Percentiles rank a stretch among this genome's conserved stretches.
Conservation (phyloP, 2,329 filamentous ascomycete genomes). For the Berkeleyomyces rouxiae region DNA sequence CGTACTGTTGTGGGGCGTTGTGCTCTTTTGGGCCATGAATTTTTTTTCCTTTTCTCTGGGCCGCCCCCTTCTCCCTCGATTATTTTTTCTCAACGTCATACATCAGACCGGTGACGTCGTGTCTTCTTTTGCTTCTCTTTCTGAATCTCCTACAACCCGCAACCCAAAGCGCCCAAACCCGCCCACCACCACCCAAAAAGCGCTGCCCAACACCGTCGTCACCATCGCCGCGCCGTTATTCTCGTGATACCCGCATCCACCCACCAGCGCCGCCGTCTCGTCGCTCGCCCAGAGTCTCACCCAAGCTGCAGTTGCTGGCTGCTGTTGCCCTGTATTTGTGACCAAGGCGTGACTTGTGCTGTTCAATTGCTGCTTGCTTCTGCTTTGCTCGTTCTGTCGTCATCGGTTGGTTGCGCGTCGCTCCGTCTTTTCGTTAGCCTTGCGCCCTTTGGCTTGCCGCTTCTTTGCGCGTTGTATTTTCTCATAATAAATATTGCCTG, state of each 20-base stretch:
- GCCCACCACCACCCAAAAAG: neutral
- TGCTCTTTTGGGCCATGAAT: conserved; percentile 9
- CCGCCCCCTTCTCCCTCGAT: conserved; percentile 13
- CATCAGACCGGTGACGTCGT: conserved; percentile 14
- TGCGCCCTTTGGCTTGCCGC: neutral
- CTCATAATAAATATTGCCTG: neutral
- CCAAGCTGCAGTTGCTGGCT: neutral
- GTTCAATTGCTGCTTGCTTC: neutral
- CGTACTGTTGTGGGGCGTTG: conserved; percentile 4
- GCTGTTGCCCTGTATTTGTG: neutral
- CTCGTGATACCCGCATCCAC: neutral
- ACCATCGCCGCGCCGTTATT: neutral
- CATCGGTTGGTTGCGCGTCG: neutral
- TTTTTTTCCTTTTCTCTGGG: conserved; percentile 13
- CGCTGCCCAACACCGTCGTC: neutral
- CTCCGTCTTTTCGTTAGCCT: neutral
- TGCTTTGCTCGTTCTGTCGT: neutral
- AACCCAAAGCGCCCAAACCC: neutral
- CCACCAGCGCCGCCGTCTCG: neutral
- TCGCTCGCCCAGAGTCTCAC: neutral
- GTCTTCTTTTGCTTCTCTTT: conserved; percentile 8
- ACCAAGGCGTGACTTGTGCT: neutral
- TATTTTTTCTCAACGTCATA: conserved; percentile 14
- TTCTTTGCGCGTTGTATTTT: neutral
- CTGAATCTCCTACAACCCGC: conserved; percentile 1